These are phyloP conservation scores for Cercospora janseana DNA, from an alignment of 2,329 filamentous ascomycete species.

Conservation along the genomic window DNA sequence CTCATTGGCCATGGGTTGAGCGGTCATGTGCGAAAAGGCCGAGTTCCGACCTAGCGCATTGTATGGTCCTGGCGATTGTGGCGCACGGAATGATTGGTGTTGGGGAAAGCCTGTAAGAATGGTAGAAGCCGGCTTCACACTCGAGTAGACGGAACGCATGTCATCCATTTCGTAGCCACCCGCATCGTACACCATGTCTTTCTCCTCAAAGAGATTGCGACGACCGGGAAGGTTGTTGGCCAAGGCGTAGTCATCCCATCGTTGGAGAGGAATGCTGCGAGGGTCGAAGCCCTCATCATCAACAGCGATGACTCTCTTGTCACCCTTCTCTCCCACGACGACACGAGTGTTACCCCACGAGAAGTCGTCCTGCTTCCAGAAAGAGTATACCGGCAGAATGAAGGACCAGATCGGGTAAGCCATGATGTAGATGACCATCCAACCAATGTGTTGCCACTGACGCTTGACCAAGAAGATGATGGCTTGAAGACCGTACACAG, in stretches of 20 bases:
- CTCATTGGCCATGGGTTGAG: conserved; percentile 53
- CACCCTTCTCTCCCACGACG: conserved; percentile 89
- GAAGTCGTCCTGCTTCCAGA: conserved; percentile 99
- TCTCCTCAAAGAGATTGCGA: conserved; percentile 56
- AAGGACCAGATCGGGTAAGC: conserved; percentile 94
- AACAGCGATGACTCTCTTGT: conserved; percentile 83
- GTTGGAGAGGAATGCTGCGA: conserved; percentile 85
- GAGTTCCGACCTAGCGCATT: conserved; percentile 66
- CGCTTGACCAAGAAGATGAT: conserved; percentile 95
- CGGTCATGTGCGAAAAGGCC: conserved; percentile 57
- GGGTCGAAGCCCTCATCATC: conserved; percentile 85
- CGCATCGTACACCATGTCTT: conserved; percentile 32
- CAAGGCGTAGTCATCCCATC: conserved; percentile 94
- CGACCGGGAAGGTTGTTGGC: conserved; percentile 87
- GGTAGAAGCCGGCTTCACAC: conserved; percentile 79
- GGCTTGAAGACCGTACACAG: conserved; percentile 91
- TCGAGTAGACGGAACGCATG: conserved; percentile 94
- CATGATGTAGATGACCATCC: conserved; percentile 99
- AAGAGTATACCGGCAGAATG: conserved; percentile 88
- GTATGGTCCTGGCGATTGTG: conserved; percentile 74
- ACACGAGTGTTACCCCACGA: conserved; percentile 98
- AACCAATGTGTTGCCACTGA: conserved; percentile 97
- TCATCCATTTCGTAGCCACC: conserved; percentile 93
- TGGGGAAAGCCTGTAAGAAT: conserved; percentile 79
- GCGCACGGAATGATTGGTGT: conserved; percentile 57